Percentiles rank a stretch among this genome's conserved stretches.
These are phyloP conservation scores for Neobulgaria alba DNA, from an alignment of 2,329 filamentous ascomycete genomes.

Conservation along the genomic window DNA sequence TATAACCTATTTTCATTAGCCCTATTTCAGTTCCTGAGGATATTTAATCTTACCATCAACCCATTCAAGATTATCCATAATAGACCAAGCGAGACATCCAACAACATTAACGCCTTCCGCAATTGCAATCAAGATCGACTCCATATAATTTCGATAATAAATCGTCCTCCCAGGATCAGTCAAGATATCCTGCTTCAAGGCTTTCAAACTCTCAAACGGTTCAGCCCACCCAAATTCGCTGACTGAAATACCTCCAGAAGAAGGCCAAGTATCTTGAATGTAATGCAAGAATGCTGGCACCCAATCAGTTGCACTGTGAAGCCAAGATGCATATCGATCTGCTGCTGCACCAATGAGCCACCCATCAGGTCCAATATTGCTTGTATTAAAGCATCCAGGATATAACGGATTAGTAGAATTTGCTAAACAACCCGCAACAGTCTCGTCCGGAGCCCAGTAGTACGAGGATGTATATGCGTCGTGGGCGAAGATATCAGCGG, in stretches of 20 bases:
- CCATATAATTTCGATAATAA: constrained; percentile 71
- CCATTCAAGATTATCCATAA: constrained; percentile 51
- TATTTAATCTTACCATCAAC: constrained; percentile 32
- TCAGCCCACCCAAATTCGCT: constrained; percentile 24
- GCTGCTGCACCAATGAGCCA: constrained; percentile 21
- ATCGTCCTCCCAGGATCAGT: constrained; percentile 69
- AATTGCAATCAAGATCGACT: constrained; percentile 56
- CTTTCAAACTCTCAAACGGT: constrained; percentile 20
- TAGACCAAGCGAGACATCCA: constrained; percentile 80
- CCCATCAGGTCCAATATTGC: constrained; percentile 11
- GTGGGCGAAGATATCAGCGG: constrained; percentile 47
- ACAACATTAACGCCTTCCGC: constrained; percentile 72
- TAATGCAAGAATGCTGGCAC: constrained; percentile 20
- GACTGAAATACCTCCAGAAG: constrained; percentile 18
- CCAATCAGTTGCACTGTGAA: constrained; percentile 22
- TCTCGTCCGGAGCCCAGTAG: constrained; percentile 35
- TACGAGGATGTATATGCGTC: constrained; percentile 50
- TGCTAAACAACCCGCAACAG: constrained; percentile 30
- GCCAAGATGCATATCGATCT: constrained; percentile 21
- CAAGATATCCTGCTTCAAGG: constrained; percentile 39
- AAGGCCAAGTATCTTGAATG: constrained; percentile 22
- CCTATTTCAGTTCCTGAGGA: too few species aligned
- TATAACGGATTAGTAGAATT: constrained; percentile 23
- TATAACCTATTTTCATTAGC: constrained; percentile 8
- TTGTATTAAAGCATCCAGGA: constrained; percentile 18